Percentiles rank a stretch among this genome's conserved stretches.
Evolutionary conservation across 768 basidiomycete species (phyloP).

Genomic region (Termitomyces sp.): DNA sequence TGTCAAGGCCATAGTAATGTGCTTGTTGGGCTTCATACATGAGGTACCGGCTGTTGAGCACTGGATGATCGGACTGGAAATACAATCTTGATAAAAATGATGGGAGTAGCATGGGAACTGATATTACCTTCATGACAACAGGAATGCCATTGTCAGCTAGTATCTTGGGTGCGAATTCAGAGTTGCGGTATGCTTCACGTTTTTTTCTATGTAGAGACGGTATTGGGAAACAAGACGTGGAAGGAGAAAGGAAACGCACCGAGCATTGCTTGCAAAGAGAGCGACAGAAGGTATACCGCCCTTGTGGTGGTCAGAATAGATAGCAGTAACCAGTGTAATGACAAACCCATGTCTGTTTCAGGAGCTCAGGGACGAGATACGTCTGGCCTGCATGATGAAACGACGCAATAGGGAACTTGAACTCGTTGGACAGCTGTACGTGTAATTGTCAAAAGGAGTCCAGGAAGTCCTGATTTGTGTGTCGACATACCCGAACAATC

Average conservation of each 20-base stretch:
- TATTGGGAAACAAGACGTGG: neutral
- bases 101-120: neutral
- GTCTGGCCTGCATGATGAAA: slow-evolving; percentile 80
- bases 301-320: slow-evolving; percentile 13
- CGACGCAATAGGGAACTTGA: slow-evolving; percentile 68
- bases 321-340: neutral
- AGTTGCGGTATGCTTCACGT: slow-evolving; percentile 59
- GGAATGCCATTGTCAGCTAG: slow-evolving; percentile 59
- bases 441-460: neutral
- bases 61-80: slow-evolving; percentile 48
- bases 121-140: slow-evolving; percentile 67
- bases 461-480: neutral
- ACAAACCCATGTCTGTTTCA: slow-evolving; percentile 63
- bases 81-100: neutral
- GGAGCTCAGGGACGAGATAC: slow-evolving; percentile 70
- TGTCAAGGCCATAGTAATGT: slow-evolving; percentile 57
- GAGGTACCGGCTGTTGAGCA: slow-evolving; percentile 58
- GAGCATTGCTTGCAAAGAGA: slow-evolving; percentile 61
- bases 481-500: slow-evolving; percentile 48
- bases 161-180: slow-evolving; percentile 67
- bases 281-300: slow-evolving; percentile 60
- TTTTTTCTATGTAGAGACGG: slow-evolving; percentile 26
- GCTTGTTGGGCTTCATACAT: slow-evolving; percentile 68
- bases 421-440: slow-evolving; percentile 67
- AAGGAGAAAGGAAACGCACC: slow-evolving; percentile 19